Percentiles rank a stretch among this genome's conserved stretches.
These are phyloP conservation scores for Hanseniaspora gamundiae DNA, from an alignment of 1,139 yeast species.

Conservation along the genomic window DNA sequence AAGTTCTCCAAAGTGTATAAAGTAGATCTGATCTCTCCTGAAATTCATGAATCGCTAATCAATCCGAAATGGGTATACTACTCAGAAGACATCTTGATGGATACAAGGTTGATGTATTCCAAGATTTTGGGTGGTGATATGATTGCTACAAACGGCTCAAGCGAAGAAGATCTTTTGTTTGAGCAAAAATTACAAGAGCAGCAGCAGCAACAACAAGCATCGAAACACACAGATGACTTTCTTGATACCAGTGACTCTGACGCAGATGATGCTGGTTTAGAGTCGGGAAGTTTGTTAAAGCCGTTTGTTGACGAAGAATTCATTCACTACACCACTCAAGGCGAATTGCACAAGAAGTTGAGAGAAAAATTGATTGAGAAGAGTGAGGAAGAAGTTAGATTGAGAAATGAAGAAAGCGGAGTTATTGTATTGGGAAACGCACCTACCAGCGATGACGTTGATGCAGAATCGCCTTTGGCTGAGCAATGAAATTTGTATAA, in stretches of 20 bases:
- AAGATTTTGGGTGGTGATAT: slow-evolving; percentile 68
- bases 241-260: not conserved
- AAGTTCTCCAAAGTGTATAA: slow-evolving; percentile 50
- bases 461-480: slow-evolving; percentile 8
- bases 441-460: slow-evolving; percentile 8
- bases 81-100: slow-evolving; percentile 74
- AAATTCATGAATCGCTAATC: slow-evolving; percentile 23
- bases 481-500: not conserved
- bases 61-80: slow-evolving; percentile 70
- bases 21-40: slow-evolving; percentile 27
- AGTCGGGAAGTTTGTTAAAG: not conserved
- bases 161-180: slow-evolving; percentile 6
- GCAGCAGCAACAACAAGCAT: slow-evolving; percentile 5
- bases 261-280: not conserved
- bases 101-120: slow-evolving; percentile 87
- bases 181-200: not conserved
- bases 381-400: slow-evolving; percentile 20
- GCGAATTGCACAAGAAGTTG: slow-evolving; percentile 23
- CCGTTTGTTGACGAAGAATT: slow-evolving; percentile 2
- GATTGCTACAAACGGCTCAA: slow-evolving; percentile 6
- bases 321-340: slow-evolving; percentile 21
- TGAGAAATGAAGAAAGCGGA: slow-evolving; percentile 20
- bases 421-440: slow-evolving; percentile 20
- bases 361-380: slow-evolving; percentile 18
- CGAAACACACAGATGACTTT: slow-evolving; percentile 1